These are phyloP conservation scores for Podaxis sp. DNA, from an alignment of 768 basidiomycete species.

Conservation along the genomic window DNA sequence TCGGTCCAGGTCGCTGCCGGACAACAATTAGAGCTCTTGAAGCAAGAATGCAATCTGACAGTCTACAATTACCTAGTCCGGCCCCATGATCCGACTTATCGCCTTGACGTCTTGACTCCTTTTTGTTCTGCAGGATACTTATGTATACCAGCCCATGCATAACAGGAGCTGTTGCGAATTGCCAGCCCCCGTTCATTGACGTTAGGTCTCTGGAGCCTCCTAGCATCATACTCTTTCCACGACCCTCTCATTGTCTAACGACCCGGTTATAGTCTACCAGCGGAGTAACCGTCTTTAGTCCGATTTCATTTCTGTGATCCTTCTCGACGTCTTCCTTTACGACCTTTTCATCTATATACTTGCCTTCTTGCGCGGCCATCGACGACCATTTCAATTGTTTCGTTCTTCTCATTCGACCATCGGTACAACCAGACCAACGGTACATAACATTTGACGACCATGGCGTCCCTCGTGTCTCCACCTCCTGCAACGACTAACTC, in stretches of 20 bases:
- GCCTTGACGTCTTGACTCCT: conserved; percentile 14
- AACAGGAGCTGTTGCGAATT: background rate
- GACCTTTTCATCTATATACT: conserved; percentile 7
- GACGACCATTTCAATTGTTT: background rate
- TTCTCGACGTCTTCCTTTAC: conserved; percentile 4
- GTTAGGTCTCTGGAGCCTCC: conserved; percentile 13
- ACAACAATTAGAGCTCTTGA: conserved; percentile 7
- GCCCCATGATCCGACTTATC: conserved; percentile 4
- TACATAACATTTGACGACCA: conserved; percentile 14
- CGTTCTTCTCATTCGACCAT: conserved; percentile 1
- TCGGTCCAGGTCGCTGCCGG: background rate
- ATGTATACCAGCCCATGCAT: conserved; percentile 13
- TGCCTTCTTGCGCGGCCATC: conserved; percentile 5
- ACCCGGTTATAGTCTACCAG: background rate
- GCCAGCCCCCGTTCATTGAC: background rate
- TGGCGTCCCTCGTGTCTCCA: conserved; percentile 17
- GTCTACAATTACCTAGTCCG: background rate
- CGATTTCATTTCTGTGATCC: conserved; percentile 1
- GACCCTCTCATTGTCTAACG: background rate
- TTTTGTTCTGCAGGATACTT: conserved; percentile 20
- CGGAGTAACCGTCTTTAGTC: background rate
- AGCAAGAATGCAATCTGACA: conserved; percentile 3
- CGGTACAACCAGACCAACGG: background rate
- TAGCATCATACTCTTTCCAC: conserved; percentile 2
- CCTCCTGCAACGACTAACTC: conserved; percentile 22